Conservation (phyloP, 2,329 filamentous ascomycete genomes). For the Hymenotorrendiella dingleyae region DNA sequence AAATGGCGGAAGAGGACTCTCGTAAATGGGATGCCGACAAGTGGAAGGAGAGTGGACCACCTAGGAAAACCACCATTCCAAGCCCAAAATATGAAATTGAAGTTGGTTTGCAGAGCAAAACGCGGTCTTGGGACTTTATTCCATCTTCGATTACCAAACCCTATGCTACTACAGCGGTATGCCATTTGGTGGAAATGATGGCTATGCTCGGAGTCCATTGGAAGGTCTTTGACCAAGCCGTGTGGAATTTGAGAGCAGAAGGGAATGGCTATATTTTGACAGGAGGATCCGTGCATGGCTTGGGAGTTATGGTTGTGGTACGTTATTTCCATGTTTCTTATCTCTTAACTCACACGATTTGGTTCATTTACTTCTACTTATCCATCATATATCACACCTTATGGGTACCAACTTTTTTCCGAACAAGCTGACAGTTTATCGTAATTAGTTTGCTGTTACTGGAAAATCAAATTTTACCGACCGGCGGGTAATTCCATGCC, state of each 20-base stretch:
- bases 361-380: too few species aligned
- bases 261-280: conserved; percentile 33
- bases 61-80: conserved; percentile 2
- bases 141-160: conserved; percentile 32
- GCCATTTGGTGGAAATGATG: conserved; percentile 32
- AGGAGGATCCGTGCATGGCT: conserved; percentile 35
- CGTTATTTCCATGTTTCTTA: too few species aligned
- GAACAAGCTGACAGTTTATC: too few species aligned
- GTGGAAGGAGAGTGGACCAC: conserved; percentile 6
- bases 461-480: conserved; percentile 43
- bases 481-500: conserved; percentile 47
- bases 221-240: conserved; percentile 49
- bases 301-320: conserved; percentile 49
- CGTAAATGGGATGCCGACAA: conserved; percentile 34
- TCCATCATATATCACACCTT: too few species aligned
- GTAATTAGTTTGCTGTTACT: conserved; percentile 47
- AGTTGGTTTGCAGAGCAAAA: conserved; percentile 28
- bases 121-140: conserved; percentile 35
- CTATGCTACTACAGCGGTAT: conserved; percentile 32
- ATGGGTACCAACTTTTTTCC: too few species aligned
- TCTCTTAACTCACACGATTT: too few species aligned
- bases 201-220: conserved; percentile 45
- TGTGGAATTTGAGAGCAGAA: conserved; percentile 41
- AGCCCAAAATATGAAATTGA: conserved; percentile 20
- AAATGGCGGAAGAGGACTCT: conserved; percentile 44